A percentile compares a stretch with the other conserved stretches of the same genome.
phyloP scores from a whole-genome alignment of 1,284 basidiomycete species.

The Porodaedalea pini region DNA sequence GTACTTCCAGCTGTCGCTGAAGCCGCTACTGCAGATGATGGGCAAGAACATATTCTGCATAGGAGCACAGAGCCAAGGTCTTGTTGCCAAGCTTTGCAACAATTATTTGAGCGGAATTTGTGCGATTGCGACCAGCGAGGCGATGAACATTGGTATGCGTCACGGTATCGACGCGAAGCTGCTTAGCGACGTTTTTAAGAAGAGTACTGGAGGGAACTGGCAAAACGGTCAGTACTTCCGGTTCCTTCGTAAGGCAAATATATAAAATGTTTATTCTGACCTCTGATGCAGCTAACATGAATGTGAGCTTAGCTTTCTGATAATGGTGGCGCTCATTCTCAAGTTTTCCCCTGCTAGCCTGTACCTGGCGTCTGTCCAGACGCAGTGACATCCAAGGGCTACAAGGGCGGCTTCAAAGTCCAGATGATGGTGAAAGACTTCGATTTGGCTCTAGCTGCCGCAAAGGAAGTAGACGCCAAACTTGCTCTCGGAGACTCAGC shows the following conservation, averaged over 20 bases:
- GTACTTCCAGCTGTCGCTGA: constrained; percentile 17
- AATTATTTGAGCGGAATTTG: constrained; percentile 24
- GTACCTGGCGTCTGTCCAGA: constrained; percentile 25
- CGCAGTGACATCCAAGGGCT: constrained; percentile 22
- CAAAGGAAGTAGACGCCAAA: constrained; percentile 21
- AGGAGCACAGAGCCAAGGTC: constrained; percentile 22
- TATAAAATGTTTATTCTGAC: no score
- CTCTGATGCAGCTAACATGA: constrained; percentile 10
- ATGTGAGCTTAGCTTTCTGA: constrained; percentile 4
- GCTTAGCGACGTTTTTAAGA: constrained; percentile 22
- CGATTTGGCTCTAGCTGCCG: constrained; percentile 20
- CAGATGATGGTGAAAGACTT: constrained; percentile 25
- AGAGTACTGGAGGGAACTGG: constrained; percentile 23
- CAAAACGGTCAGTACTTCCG: constrained; percentile 17
- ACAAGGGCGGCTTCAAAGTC: constrained; percentile 25
- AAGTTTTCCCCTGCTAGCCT: constrained; percentile 17
- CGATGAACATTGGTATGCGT: constrained; percentile 25
- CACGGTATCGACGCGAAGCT: constrained; percentile 22
- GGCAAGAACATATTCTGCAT: constrained; percentile 20
- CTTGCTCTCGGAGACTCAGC: constrained; percentile 24
- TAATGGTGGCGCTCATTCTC: background rate
- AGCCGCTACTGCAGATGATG: constrained; percentile 20
- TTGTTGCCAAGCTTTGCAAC: constrained; percentile 24
- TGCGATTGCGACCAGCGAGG: constrained; percentile 24
- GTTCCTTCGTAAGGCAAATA: no score